Percentiles rank a stretch among this genome's conserved stretches.
These are phyloP conservation scores for Acanthamoeba castellanii DNA, from an alignment of 208 protist genomes.

Conservation along the genomic window DNA sequence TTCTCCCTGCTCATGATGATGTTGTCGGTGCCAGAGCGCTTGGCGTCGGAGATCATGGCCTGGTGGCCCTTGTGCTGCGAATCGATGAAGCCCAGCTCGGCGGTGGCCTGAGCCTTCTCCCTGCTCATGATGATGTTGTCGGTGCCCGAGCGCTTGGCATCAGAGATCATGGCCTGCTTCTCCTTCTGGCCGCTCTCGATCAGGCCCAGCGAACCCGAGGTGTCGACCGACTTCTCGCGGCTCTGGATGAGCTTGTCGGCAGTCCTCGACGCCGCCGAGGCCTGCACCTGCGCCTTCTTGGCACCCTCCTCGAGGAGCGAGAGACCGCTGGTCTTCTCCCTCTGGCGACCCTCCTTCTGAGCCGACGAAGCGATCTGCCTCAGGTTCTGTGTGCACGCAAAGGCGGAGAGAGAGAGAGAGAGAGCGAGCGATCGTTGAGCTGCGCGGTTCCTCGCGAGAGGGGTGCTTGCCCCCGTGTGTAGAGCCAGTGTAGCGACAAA, in stretches of 20 bases:
- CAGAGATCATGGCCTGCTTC: slow-evolving; percentile 51
- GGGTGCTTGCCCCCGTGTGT: not conserved
- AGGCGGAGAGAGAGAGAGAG: not conserved
- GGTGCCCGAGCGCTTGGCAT: slow-evolving; percentile 30
- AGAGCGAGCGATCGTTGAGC: not conserved
- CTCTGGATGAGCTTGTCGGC: slow-evolving; percentile 20
- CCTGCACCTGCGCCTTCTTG: slow-evolving; percentile 41
- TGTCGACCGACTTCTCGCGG: slow-evolving; percentile 61
- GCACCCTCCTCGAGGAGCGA: slow-evolving; percentile 51
- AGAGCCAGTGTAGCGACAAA: too few species aligned
- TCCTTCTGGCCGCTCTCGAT: slow-evolving; percentile 35
- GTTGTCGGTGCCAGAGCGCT: slow-evolving; percentile 23
- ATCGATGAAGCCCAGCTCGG: slow-evolving; percentile 59
- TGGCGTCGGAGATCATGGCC: slow-evolving; percentile 66
- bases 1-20: slow-evolving; percentile 65
- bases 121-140: slow-evolving; percentile 69
- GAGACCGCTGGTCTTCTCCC: slow-evolving; percentile 46
- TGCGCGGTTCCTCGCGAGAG: too few species aligned
- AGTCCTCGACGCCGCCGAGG: slow-evolving; percentile 39
- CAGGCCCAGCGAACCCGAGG: slow-evolving; percentile 30
- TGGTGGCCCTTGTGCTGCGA: not conserved
- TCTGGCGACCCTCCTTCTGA: slow-evolving; percentile 55
- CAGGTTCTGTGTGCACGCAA: slow-evolving; percentile 13
- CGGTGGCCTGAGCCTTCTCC: slow-evolving; percentile 52
- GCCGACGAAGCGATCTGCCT: slow-evolving; percentile 25